These are phyloP conservation scores for Cyberlindnera maritima DNA, from an alignment of 805 yeast genomes.

Conservation along the genomic window DNA sequence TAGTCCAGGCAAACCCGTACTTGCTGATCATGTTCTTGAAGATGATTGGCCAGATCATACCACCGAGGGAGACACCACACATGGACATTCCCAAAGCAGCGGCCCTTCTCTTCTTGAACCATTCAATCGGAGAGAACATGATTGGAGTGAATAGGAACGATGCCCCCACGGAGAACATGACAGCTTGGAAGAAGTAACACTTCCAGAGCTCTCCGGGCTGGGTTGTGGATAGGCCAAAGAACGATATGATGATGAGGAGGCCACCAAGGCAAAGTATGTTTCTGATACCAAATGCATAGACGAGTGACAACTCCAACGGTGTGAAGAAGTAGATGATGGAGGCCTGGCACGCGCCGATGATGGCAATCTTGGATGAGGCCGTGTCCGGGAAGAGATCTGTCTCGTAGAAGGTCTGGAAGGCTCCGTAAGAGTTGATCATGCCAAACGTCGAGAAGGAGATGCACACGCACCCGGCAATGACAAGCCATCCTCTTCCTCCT, in stretches of 20 bases:
- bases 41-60: conserved; percentile 35
- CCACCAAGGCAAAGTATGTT: conserved; percentile 14
- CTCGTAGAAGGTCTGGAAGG: conserved; percentile 25
- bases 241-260: conserved; percentile 10
- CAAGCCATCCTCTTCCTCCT: conserved; percentile 26
- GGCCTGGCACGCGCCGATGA: conserved; percentile 27
- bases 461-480: conserved; percentile 21
- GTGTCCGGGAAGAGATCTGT: conserved; percentile 18
- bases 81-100: conserved; percentile 46
- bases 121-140: conserved; percentile 60
- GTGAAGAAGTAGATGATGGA: conserved; percentile 19
- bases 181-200: conserved; percentile 26
- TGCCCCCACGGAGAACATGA: conserved; percentile 22
- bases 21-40: conserved; percentile 21
- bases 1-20: conserved; percentile 21
- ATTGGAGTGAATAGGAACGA: conserved; percentile 58
- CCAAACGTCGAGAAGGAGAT: conserved; percentile 20
- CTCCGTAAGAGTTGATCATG: conserved; percentile 26
- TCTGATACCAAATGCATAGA: conserved; percentile 22
- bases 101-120: conserved; percentile 64
- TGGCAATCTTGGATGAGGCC: conserved; percentile 19
- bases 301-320: conserved; percentile 20
- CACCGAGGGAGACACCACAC: conserved; percentile 53
- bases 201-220: conserved; percentile 22
- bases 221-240: conserved; percentile 23